Percentiles rank a stretch among this genome's conserved stretches.
phyloP scores from a whole-genome alignment of 2,329 filamentous ascomycete genomes.

The Monilinia aucupariae region DNA sequence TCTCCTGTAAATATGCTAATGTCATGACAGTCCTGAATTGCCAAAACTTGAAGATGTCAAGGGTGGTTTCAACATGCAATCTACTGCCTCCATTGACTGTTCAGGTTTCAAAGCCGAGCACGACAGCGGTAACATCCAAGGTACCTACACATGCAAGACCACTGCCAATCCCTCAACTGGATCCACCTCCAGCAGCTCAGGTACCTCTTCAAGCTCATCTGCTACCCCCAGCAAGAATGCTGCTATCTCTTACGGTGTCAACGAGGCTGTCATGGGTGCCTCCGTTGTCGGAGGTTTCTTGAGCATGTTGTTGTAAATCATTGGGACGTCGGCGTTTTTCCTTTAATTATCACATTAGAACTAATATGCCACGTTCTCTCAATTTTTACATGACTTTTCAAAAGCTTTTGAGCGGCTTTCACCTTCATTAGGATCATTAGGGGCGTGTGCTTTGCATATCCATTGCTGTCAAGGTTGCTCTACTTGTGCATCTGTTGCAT shows the following conservation, averaged over 20 bases:
- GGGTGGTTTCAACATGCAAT: slow-evolving; percentile 61
- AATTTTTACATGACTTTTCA: slow-evolving; percentile 24
- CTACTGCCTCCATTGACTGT: slow-evolving; percentile 30
- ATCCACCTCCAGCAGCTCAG: slow-evolving; percentile 27
- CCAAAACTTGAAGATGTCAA: slow-evolving; percentile 61
- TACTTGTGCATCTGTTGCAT: slow-evolving; percentile 2
- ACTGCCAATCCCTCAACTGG: slow-evolving; percentile 21
- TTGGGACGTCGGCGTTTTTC: slow-evolving; percentile 35
- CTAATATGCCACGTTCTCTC: slow-evolving; percentile 36
- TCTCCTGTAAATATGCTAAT: slow-evolving; percentile 24
- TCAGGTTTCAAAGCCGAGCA: slow-evolving; percentile 25
- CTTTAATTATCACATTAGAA: slow-evolving; percentile 35
- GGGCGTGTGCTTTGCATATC: slow-evolving; percentile 22
- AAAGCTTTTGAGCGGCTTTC: slow-evolving; percentile 29
- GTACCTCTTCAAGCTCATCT: slow-evolving; percentile 25
- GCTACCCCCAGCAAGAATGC: slow-evolving; percentile 35
- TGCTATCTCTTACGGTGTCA: slow-evolving; percentile 37
- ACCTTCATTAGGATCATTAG: slow-evolving; percentile 23
- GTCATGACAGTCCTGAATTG: slow-evolving; percentile 57
- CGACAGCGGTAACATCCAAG: slow-evolving; percentile 41
- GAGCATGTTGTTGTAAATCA: slow-evolving; percentile 42
- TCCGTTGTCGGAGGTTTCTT: slow-evolving; percentile 42
- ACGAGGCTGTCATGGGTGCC: slow-evolving; percentile 38
- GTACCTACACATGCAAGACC: slow-evolving; percentile 42
- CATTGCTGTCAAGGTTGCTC: slow-evolving; percentile 11